Conservation (phyloP, 306 rosid genomes). For the Vachellia collinsii region DNA sequence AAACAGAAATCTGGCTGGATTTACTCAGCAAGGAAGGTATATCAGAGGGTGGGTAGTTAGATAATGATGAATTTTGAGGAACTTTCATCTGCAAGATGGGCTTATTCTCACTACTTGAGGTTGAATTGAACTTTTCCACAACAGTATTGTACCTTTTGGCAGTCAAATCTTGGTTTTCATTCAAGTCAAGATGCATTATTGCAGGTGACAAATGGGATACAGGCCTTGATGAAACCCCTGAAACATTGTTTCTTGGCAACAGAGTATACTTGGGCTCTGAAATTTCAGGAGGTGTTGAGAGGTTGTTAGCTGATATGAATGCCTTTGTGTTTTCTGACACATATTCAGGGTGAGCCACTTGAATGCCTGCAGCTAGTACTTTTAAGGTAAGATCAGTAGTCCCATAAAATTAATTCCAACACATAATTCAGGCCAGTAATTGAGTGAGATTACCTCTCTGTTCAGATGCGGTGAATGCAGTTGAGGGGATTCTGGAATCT, state of each 20-base stretch:
- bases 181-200: slow-evolving; percentile 35
- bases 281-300: slow-evolving; percentile 38
- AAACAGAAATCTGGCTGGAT: slow-evolving; percentile 46
- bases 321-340: slow-evolving; percentile 47
- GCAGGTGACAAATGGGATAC: slow-evolving; percentile 43
- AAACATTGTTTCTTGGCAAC: slow-evolving; percentile 40
- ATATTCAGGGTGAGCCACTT: slow-evolving; percentile 41
- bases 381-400: slow-evolving; percentile 28
- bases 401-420: slow-evolving; percentile 17
- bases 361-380: slow-evolving; percentile 45
- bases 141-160: slow-evolving; percentile 24
- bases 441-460: slow-evolving; percentile 50
- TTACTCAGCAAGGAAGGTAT: slow-evolving; percentile 38
- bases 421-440: slow-evolving; percentile 15
- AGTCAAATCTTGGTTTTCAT: slow-evolving; percentile 39
- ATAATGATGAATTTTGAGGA: slow-evolving; percentile 40
- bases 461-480: slow-evolving; percentile 45
- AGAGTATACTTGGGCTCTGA: slow-evolving; percentile 46
- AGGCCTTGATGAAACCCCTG: slow-evolving; percentile 39
- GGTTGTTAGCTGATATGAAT: slow-evolving; percentile 40
- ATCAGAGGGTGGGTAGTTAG: slow-evolving; percentile 43
- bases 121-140: no score
- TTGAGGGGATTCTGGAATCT: slow-evolving; percentile 45
- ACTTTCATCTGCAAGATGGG: slow-evolving; percentile 37
- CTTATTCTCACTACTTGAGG: slow-evolving; percentile 39